Conservation (phyloP, 768 basidiomycete species). For the Rhizopogon salebrosus region DNA sequence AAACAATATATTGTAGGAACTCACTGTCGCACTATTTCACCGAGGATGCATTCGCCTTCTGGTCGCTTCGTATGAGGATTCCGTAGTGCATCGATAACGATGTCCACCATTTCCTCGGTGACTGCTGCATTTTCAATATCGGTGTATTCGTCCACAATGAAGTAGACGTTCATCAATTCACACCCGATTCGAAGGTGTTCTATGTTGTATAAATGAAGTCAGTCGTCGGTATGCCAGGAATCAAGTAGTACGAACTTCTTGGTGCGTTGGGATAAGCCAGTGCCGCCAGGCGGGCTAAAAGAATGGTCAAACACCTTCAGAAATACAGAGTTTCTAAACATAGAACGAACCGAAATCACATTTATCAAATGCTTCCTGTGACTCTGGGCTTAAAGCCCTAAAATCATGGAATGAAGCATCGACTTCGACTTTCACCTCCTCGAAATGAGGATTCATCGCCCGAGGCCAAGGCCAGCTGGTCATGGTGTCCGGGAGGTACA, state of each 20-base stretch:
- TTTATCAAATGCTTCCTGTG: conserved; percentile 34
- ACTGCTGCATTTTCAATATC: conserved; percentile 13
- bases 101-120: neutral
- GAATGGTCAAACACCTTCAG: neutral
- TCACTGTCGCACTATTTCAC: conserved; percentile 7
- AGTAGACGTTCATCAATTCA: conserved; percentile 29
- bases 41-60: conserved; percentile 5
- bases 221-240: too few species aligned
- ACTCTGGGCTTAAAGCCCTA: conserved; percentile 28
- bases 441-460: conserved; percentile 33
- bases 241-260: neutral
- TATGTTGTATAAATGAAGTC: neutral
- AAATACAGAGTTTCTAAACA: too few species aligned
- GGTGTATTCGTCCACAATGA: conserved; percentile 27
- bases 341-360: conserved; percentile 35
- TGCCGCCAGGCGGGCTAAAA: conserved; percentile 2
- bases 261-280: conserved; percentile 3
- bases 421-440: conserved; percentile 28
- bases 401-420: conserved; percentile 33
- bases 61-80: conserved; percentile 3
- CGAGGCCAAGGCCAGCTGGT: conserved; percentile 40
- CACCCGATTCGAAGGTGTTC: conserved; percentile 19
- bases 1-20: neutral
- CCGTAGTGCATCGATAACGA: conserved; percentile 6
- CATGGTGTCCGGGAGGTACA: conserved; percentile 35